These are phyloP conservation scores for Colletotrichum tanaceti DNA, from an alignment of 2,329 filamentous ascomycete genomes.

Conservation along the genomic window DNA sequence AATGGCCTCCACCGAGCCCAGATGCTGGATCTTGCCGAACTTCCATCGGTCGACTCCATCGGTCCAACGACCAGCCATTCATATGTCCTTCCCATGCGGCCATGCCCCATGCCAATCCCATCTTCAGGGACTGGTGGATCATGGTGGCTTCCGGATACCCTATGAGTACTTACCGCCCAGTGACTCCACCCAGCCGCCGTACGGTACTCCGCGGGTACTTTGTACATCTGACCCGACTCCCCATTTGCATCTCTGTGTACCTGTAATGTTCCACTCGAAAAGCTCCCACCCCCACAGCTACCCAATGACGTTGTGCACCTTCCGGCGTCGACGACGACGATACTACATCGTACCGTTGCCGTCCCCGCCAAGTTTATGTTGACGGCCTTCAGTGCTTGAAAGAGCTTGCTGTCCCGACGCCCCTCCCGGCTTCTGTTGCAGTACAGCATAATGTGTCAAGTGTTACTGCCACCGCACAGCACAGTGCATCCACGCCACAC, in stretches of 20 bases:
- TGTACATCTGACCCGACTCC: background rate
- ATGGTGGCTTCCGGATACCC: constrained; percentile 19
- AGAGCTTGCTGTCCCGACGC: constrained; percentile 31
- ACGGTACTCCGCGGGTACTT: constrained; percentile 23
- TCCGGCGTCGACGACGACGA: constrained; percentile 31
- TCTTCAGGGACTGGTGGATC: constrained; percentile 35
- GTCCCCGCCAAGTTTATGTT: constrained; percentile 38
- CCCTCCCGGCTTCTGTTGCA: constrained; percentile 28
- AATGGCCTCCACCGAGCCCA: constrained; percentile 25
- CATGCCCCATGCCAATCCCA: constrained; percentile 16
- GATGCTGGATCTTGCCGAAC: constrained; percentile 40
- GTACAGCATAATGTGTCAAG: too few species aligned
- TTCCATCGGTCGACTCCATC: constrained; percentile 19
- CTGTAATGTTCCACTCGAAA: constrained; percentile 24
- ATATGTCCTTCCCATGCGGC: background rate
- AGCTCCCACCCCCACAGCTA: constrained; percentile 36
- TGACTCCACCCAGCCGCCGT: background rate
- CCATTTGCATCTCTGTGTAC: background rate
- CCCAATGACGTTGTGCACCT: constrained; percentile 38
- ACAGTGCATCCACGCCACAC: constrained; percentile 23
- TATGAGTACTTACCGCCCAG: constrained; percentile 6
- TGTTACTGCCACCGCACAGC: too few species aligned
- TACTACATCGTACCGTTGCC: constrained; percentile 2
- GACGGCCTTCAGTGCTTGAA: constrained; percentile 33
- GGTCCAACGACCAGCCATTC: constrained; percentile 16